Base-by-base conservation (phyloP, 1,284 basidiomycete genomes). In the Vanrija sp. region DNA sequence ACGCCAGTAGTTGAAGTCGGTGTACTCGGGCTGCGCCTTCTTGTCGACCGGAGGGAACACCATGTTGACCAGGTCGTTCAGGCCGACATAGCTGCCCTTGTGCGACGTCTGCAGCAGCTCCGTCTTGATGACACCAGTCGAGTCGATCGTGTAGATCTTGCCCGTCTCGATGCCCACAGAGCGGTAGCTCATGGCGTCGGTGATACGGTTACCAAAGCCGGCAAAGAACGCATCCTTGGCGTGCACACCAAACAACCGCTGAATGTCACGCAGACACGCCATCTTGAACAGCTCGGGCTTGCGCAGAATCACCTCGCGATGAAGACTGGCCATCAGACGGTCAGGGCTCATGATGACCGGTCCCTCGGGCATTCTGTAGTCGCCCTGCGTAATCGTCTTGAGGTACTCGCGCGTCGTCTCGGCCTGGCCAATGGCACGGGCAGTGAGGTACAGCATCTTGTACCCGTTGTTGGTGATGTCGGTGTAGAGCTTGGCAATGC, bases 231-330 rank as follows among this genome's bases (percentile, higher is more conserved):
- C 75, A 56, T 85, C 85, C 55, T 83, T 80, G 7, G 81, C 76
- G 27, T 81, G 80, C 22, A 83, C 82, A 8, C 89, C 89, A 69
- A 98, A 99, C 8, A 98, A 76, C 24, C 93, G 82, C 64, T 93
- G 91, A 53, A 99, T 97, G 75, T 99, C 96, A 37, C 94, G 82
- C 60, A 99, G 77, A 76, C 94, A 98, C 3, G 96, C 95, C 96
- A 99, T 99, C 80, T 99, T 99, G 83, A 99, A 99, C 25, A 98
- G 84, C 72, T 99, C 96, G 0, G 96, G 96, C 77, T 98, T 98
- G 37, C 94, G 86, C 86, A 96, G 88, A 66, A 97, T 94, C n/a
- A 97, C 93, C 76, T 97, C 93, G 4, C 91, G 85, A 75, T 98
- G 96, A 46, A 98, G 76, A 31, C 89, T 93, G 3, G 92, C 88